phyloP scores from a whole-genome alignment of 805 yeast genomes.

The Cyberlindnera japonica region DNA sequence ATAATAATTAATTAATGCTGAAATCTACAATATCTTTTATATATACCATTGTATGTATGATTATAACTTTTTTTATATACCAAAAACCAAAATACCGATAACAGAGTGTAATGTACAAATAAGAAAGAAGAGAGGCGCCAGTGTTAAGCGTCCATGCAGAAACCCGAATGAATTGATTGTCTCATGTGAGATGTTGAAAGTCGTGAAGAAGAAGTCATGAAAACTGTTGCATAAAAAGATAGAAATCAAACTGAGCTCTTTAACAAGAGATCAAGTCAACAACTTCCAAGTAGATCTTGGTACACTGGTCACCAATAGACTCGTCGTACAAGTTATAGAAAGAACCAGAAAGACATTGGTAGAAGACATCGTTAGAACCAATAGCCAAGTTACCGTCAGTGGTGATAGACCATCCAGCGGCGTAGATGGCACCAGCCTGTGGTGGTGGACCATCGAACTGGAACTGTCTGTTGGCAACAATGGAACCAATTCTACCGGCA shows the following conservation, averaged over 20 bases:
- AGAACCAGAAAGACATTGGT: constrained; percentile 71
- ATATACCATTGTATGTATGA: background rate
- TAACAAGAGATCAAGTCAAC: constrained; percentile 44
- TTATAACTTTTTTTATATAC: constrained; percentile 7
- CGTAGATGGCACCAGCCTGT: constrained; percentile 71
- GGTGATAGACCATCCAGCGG: constrained; percentile 60
- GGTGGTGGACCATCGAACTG: constrained; percentile 87
- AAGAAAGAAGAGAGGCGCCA: background rate
- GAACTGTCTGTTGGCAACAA: constrained; percentile 81
- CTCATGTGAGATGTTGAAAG: background rate
- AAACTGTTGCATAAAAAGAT: background rate
- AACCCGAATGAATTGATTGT: constrained; percentile 1
- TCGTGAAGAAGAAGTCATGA: constrained; percentile 6
- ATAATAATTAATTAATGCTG: background rate
- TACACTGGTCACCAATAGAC: constrained; percentile 58
- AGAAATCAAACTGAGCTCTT: background rate
- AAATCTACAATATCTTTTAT: no score
- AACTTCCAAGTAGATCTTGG: constrained; percentile 54
- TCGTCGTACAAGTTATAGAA: constrained; percentile 78
- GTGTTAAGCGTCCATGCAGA: background rate
- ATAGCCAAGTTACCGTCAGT: constrained; percentile 62
- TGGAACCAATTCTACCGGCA: constrained; percentile 68
- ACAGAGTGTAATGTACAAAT: constrained; percentile 7
- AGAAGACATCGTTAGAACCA: constrained; percentile 58
- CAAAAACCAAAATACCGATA: constrained; percentile 9